Conservation (phyloP, 768 basidiomycete genomes). For the Cytidiella melzeri region DNA sequence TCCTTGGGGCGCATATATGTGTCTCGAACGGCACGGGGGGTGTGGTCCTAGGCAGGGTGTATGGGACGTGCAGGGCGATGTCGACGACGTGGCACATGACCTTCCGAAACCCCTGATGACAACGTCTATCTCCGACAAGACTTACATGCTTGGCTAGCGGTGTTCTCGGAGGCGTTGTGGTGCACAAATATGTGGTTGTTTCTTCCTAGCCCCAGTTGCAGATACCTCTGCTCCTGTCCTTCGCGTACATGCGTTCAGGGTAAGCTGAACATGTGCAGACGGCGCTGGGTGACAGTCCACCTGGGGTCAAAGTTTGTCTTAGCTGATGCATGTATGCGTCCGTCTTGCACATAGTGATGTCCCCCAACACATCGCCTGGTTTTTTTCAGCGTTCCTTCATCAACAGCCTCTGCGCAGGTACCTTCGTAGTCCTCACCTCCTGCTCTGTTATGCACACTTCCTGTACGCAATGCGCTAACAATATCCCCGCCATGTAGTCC, state of each 20-base stretch:
- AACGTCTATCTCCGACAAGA: background rate
- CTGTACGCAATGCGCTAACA: background rate
- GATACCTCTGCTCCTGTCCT: no score
- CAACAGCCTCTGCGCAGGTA: no score
- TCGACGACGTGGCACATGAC: background rate
- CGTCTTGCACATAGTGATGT: background rate
- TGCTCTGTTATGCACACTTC: background rate
- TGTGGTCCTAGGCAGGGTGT: background rate
- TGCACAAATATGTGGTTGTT: background rate
- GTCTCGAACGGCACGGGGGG: background rate
- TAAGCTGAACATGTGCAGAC: no score
- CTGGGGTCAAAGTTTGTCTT: no score
- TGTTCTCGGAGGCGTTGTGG: background rate
- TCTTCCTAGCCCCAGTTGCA: no score
- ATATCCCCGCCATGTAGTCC: conserved; percentile 4
- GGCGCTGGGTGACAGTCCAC: no score
- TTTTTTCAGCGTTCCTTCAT: no score
- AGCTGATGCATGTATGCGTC: background rate
- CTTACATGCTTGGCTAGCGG: background rate
- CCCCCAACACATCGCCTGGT: background rate
- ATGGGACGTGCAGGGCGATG: background rate
- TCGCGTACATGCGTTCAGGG: no score
- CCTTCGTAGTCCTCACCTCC: background rate
- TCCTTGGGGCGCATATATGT: background rate
- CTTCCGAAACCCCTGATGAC: background rate